These are phyloP conservation scores for Apophysomyces elegans DNA, from an alignment of 371 early-diverging fungal genomes.

Conservation along the genomic window DNA sequence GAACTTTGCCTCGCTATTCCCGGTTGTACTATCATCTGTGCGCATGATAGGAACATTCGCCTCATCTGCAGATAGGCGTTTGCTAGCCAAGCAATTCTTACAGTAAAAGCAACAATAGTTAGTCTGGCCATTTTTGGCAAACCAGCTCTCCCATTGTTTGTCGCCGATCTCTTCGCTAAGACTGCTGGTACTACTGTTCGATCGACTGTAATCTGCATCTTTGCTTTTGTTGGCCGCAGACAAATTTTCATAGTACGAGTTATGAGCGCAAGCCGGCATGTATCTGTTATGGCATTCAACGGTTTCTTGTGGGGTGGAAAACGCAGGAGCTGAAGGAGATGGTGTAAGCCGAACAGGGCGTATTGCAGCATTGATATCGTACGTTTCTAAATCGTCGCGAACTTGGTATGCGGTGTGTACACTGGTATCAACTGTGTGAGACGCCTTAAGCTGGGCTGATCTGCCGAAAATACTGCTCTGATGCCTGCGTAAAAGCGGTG, in stretches of 20 bases:
- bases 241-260: conserved; percentile 9
- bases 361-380: background rate
- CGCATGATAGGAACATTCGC: background rate
- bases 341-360: conserved; percentile 11
- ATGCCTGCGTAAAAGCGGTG: conserved; percentile 26
- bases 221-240: background rate
- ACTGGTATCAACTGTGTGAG: background rate
- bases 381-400: background rate
- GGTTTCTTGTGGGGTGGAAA: background rate
- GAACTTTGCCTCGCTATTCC: background rate
- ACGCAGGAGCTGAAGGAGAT: conserved; percentile 20
- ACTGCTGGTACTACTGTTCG: conserved; percentile 11
- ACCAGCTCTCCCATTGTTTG: conserved; percentile 1
- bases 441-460: background rate
- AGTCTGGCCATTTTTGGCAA: background rate
- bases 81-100: background rate
- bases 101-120: background rate
- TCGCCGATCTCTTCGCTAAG: background rate
- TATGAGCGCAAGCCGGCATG: conserved; percentile 11
- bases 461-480: conserved; percentile 3
- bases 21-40: background rate
- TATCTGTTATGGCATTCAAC: background rate
- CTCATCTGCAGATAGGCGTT: background rate
- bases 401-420: background rate
- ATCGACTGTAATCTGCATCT: background rate